Percentiles rank a stretch among this genome's conserved stretches.
These are phyloP conservation scores for Eimeria brunetti DNA, from an alignment of 169 alveolate species.

Conservation along the genomic window DNA sequence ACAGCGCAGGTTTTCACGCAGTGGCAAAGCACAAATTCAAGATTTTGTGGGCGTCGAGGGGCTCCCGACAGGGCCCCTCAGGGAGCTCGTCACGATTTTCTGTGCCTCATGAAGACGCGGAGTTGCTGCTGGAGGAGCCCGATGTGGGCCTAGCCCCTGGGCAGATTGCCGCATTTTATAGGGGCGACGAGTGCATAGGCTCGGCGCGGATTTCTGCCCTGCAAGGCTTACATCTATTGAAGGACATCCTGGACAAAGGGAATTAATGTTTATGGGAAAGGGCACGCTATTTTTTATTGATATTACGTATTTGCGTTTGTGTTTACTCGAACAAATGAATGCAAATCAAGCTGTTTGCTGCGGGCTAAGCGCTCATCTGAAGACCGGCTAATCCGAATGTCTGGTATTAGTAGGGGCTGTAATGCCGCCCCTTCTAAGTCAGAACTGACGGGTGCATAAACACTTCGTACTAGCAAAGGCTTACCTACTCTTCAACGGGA, in stretches of 20 bases:
- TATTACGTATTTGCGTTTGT: background rate
- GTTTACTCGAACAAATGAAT: background rate
- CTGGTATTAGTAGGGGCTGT: background rate
- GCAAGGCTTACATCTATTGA: background rate
- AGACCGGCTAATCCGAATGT: background rate
- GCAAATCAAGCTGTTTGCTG: background rate
- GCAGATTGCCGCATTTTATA: conserved; percentile 86
- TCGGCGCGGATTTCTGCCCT: conserved; percentile 80
- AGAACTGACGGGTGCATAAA: background rate
- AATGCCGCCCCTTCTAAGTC: background rate
- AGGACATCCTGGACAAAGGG: conserved; percentile 6
- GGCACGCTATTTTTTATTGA: background rate
- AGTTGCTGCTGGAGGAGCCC: conserved; percentile 79
- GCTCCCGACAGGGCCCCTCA: background rate
- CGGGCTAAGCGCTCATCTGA: background rate
- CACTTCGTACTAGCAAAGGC: background rate
- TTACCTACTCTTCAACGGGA: background rate
- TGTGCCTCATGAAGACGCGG: conserved; percentile 28
- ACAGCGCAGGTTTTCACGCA: conserved; percentile 61
- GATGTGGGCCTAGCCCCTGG: conserved; percentile 90
- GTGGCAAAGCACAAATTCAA: conserved; percentile 67
- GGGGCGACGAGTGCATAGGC: conserved; percentile 85
- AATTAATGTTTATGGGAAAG: background rate
- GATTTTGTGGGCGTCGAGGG: background rate
- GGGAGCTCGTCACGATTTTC: conserved; percentile 7